Conservation (phyloP, 2,329 filamentous ascomycete species). For the Stagonosporopsis cucurbitacearum region DNA sequence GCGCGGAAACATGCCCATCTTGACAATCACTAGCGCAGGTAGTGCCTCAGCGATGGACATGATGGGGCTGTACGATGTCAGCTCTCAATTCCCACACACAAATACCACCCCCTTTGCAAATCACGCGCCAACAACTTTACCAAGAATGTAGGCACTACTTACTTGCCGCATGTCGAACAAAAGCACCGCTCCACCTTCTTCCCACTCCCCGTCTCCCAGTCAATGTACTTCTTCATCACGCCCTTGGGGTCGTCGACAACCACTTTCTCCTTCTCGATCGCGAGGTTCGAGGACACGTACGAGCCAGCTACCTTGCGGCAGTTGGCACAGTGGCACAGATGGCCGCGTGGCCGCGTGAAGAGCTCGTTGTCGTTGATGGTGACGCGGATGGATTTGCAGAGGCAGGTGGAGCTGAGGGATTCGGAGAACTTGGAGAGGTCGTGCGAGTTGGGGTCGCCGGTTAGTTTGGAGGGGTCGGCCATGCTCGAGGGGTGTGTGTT, state of each 20-base stretch:
- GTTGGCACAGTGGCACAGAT: conserved; percentile 59
- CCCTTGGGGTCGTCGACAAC: conserved; percentile 54
- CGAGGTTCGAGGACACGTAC: conserved; percentile 50
- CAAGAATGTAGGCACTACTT: conserved; percentile 3
- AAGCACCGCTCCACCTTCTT: conserved; percentile 55
- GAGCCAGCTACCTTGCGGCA: conserved; percentile 59
- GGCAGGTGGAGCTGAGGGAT: conserved; percentile 51
- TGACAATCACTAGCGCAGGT: conserved; percentile 55
- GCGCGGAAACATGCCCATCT: conserved; percentile 59
- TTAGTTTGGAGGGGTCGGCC: conserved; percentile 23
- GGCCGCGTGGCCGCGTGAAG: conserved; percentile 52
- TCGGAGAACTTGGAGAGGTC: conserved; percentile 41
- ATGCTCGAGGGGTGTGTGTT: background rate
- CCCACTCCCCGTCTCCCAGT: conserved; percentile 56
- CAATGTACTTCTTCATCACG: conserved; percentile 54
- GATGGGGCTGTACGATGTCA: conserved; percentile 50
- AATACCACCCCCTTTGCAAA: no score
- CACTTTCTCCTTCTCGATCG: conserved; percentile 55
- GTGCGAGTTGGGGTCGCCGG: conserved; percentile 52
- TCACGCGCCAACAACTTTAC: no score
- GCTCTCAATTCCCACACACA: background rate
- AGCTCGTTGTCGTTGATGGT: conserved; percentile 57
- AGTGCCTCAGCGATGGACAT: conserved; percentile 52
- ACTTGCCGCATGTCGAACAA: conserved; percentile 56
- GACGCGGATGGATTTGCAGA: conserved; percentile 57